Evolutionary conservation across 2,329 filamentous ascomycete species (phyloP).

Genomic region (Exophiala mesophila): DNA sequence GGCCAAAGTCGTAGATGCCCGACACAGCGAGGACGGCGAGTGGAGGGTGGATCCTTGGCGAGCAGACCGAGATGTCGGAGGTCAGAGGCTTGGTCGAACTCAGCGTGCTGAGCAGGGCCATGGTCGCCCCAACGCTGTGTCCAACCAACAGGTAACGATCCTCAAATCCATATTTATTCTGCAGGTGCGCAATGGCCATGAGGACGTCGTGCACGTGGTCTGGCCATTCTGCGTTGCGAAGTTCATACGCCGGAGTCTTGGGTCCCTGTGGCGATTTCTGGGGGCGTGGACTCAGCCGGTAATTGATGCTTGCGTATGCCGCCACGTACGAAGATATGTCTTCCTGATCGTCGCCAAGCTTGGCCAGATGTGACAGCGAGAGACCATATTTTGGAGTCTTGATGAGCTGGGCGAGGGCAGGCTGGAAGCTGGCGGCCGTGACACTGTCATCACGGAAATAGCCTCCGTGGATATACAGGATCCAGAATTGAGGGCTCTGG

Average conservation of each 20-base stretch:
- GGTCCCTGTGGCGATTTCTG: slow-evolving; percentile 35
- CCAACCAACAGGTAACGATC: slow-evolving; percentile 41
- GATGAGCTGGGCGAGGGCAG: slow-evolving; percentile 33
- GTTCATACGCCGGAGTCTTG: slow-evolving; percentile 28
- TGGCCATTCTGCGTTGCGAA: slow-evolving; percentile 39
- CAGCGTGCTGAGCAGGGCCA: slow-evolving; percentile 44
- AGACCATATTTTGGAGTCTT: slow-evolving; percentile 1
- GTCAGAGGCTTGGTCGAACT: slow-evolving; percentile 16
- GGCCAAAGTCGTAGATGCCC: slow-evolving; percentile 42
- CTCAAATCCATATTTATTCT: slow-evolving; percentile 37
- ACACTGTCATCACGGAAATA: slow-evolving; percentile 46
- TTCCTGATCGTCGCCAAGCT: neutral
- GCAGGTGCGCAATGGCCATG: slow-evolving; percentile 37
- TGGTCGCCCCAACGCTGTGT: slow-evolving; percentile 44
- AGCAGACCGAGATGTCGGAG: slow-evolving; percentile 7
- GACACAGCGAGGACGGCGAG: slow-evolving; percentile 39
- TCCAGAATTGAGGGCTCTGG: slow-evolving; percentile 16
- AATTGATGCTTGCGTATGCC: slow-evolving; percentile 43
- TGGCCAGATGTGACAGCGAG: slow-evolving; percentile 4
- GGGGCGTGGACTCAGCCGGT: slow-evolving; percentile 43
- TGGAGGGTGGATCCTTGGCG: slow-evolving; percentile 28
- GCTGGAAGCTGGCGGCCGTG: slow-evolving; percentile 34
- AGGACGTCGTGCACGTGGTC: slow-evolving; percentile 43
- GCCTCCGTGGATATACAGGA: slow-evolving; percentile 44
- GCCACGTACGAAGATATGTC: slow-evolving; percentile 28